Percentiles rank a stretch among this genome's conserved stretches.
Conservation (phyloP, 179 eudicot genomes). For the Drosera spatulata region DNA sequence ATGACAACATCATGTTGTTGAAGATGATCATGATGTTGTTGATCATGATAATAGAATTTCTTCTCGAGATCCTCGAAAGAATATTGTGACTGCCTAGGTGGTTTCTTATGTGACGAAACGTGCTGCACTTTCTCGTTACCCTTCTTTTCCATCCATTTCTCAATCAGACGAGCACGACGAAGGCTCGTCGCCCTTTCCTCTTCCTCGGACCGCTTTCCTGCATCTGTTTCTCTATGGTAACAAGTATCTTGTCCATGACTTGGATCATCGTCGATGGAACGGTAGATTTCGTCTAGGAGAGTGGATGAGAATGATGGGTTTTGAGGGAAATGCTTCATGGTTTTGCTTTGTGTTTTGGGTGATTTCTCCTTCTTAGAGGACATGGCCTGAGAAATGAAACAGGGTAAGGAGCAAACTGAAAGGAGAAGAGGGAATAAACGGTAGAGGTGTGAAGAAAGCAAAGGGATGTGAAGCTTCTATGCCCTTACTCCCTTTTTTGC, state of each 20-base stretch:
- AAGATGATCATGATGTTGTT: conserved; percentile 1
- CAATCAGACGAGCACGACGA: conserved; percentile 35
- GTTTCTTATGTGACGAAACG: conserved; percentile 2
- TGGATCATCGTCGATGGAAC: conserved; percentile 31
- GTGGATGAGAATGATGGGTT: conserved; percentile 63
- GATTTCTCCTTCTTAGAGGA: conserved; percentile 20
- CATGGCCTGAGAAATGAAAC: too few relatives aligned
- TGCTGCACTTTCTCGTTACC: conserved; percentile 12
- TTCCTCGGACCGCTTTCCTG: conserved; percentile 1
- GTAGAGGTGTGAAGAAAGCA: too few relatives aligned
- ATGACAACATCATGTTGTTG: conserved; percentile 5
- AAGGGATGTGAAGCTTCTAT: too few relatives aligned
- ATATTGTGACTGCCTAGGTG: conserved; percentile 2
- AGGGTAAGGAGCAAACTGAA: too few relatives aligned
- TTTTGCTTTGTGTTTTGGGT: conserved; percentile 7
- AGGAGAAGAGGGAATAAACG: too few relatives aligned
- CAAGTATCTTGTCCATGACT: not conserved
- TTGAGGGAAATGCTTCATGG: conserved; percentile 14
- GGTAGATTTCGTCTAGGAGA: conserved; percentile 53
- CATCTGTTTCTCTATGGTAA: not conserved
- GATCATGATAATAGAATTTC: conserved; percentile 2
- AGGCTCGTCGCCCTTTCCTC: conserved; percentile 35
- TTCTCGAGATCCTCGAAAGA: conserved; percentile 4
- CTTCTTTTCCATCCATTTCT: conserved; percentile 50
- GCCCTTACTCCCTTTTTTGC: too few relatives aligned